A percentile compares a stretch with the other conserved stretches of the same genome.
These are phyloP conservation scores for Auricularia heimuer DNA, from an alignment of 768 basidiomycete genomes.

Conservation along the genomic window DNA sequence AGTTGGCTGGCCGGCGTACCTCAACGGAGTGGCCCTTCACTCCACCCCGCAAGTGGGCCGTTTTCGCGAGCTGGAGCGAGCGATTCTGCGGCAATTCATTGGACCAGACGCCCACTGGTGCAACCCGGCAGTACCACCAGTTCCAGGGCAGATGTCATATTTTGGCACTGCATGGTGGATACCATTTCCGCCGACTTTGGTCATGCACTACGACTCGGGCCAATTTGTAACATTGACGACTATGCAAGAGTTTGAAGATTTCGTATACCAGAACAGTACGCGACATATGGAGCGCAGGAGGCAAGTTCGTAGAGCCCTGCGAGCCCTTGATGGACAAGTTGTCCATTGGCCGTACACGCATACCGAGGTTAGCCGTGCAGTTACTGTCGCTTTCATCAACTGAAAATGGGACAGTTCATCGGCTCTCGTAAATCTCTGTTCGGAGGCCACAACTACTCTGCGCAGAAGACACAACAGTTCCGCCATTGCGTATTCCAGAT, in stretches of 20 bases:
- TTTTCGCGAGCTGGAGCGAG: slow-evolving; percentile 37
- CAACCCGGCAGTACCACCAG: slow-evolving; percentile 19
- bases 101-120: slow-evolving; percentile 74
- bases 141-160: slow-evolving; percentile 33
- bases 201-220: slow-evolving; percentile 61
- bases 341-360: slow-evolving; percentile 59
- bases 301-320: slow-evolving; percentile 50
- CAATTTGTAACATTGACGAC: slow-evolving; percentile 37
- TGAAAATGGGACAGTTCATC: slow-evolving; percentile 28
- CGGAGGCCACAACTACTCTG: slow-evolving; percentile 40
- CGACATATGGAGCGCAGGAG: slow-evolving; percentile 38
- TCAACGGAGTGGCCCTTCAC: slow-evolving; percentile 37
- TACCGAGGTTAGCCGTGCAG: slow-evolving; percentile 30
- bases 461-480: slow-evolving; percentile 38
- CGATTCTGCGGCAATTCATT: slow-evolving; percentile 45
- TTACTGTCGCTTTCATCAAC: neutral
- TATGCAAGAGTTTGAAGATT: slow-evolving; percentile 42
- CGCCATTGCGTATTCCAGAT: slow-evolving; percentile 40
- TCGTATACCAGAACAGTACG: slow-evolving; percentile 52
- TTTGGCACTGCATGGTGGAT: slow-evolving; percentile 78
- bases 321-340: slow-evolving; percentile 53
- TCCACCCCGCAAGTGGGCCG: slow-evolving; percentile 39
- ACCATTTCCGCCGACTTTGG: slow-evolving; percentile 67
- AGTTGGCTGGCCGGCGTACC: slow-evolving; percentile 48
- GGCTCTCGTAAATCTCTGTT: slow-evolving; percentile 36